Conservation (phyloP, 345 rosid genomes). For the Brassica nigra region DNA sequence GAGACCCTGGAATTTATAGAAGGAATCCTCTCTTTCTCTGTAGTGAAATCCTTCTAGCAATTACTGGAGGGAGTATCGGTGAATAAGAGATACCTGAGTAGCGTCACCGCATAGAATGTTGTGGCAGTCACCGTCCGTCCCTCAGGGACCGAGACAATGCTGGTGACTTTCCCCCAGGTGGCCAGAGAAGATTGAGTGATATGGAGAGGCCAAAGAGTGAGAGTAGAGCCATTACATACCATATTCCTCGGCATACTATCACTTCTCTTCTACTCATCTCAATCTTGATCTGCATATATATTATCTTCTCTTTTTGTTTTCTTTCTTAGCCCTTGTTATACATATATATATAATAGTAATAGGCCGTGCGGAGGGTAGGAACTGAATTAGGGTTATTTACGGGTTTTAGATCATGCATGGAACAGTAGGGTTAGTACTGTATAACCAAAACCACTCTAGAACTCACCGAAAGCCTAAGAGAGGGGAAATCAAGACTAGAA, state of each 20-base stretch:
- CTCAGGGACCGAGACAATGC: slow-evolving; percentile 4
- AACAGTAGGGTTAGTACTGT: too few species aligned
- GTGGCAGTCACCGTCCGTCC: slow-evolving; percentile 29
- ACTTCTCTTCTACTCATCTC: background rate
- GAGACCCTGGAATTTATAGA: background rate
- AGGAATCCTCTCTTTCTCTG: background rate
- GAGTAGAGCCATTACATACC: background rate
- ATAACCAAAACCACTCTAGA: too few species aligned
- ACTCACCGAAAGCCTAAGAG: too few species aligned
- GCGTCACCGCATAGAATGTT: slow-evolving; percentile 16
- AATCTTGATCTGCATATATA: background rate
- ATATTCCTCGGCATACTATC: background rate
- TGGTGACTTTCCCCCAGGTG: background rate
- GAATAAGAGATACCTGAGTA: slow-evolving; percentile 11
- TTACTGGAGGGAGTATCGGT: background rate
- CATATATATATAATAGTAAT: too few species aligned
- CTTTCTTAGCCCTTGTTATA: background rate
- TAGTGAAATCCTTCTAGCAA: slow-evolving; percentile 2
- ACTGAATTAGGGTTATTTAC: background rate
- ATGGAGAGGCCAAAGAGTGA: slow-evolving; percentile 4
- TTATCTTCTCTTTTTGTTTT: background rate
- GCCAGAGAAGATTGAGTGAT: slow-evolving; percentile 7
- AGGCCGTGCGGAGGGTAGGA: background rate
- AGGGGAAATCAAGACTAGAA: too few species aligned
- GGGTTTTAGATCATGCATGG: background rate